Percentiles rank a stretch among this genome's conserved stretches.
Evolutionary conservation across 176 grass and related monocot species (phyloP).

Genomic region (Avena sativa): DNA sequence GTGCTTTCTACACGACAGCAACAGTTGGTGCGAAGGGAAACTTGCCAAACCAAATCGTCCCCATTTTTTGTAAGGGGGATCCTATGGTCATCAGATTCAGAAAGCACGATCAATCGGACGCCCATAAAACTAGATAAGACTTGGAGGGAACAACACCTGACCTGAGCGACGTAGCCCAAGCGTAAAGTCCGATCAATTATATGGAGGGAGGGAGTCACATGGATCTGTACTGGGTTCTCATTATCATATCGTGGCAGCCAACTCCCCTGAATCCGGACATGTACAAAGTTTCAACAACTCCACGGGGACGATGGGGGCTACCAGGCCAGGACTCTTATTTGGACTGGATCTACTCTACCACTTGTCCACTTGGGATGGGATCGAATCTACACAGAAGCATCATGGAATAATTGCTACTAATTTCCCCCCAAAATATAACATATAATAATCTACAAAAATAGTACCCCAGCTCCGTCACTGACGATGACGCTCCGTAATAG

Average conservation of each 20-base stretch:
- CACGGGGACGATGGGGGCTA: slow-evolving; percentile 30
- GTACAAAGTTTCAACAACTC: slow-evolving; percentile 49
- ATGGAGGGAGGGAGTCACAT: slow-evolving; percentile 31
- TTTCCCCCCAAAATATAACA: slow-evolving; percentile 34
- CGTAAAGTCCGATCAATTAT: slow-evolving; percentile 39
- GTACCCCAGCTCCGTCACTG: background rate
- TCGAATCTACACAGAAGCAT: slow-evolving; percentile 44
- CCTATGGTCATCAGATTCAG: slow-evolving; percentile 44
- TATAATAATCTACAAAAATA: slow-evolving; percentile 50
- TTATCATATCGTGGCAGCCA: slow-evolving; percentile 49
- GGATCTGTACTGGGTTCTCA: slow-evolving; percentile 47
- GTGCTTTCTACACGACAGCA: slow-evolving; percentile 18
- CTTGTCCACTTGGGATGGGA: background rate
- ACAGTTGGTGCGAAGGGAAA: slow-evolving; percentile 19
- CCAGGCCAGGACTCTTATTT: slow-evolving; percentile 53
- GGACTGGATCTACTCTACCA: slow-evolving; percentile 50
- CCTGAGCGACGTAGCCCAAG: slow-evolving; percentile 41
- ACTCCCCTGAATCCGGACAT: slow-evolving; percentile 48
- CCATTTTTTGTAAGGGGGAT: slow-evolving; percentile 38
- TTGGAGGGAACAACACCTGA: background rate
- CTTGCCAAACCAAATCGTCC: slow-evolving; percentile 11
- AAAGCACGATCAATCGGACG: background rate
- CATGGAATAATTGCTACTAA: slow-evolving; percentile 15
- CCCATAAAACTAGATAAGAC: slow-evolving; percentile 26
- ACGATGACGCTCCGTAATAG: background rate